Evolutionary conservation across 495 filamentous ascomycete genomes (phyloP), one percentile per base, ranked within the genome.

Genomic region (Penicillium roqueforti): DNA sequence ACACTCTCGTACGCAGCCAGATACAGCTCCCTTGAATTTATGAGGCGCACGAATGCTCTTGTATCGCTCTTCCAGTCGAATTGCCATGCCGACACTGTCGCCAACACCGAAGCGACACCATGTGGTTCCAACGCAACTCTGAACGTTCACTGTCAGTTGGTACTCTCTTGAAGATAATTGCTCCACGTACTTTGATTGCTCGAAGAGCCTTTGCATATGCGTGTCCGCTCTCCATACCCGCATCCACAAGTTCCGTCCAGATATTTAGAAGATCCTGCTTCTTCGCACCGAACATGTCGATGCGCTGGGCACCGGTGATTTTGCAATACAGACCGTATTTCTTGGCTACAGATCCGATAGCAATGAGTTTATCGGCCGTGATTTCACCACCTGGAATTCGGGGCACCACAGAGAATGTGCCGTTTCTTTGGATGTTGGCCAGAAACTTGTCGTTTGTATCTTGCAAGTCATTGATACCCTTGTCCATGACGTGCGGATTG

Each of bases 71-170:
- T 97, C 92, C 0, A 97, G 73, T 2, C 91, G 80, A 20, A 97
- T 86, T 1, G 92, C 92, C 88, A 97, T 92, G 22, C 92, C 92
- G n/a, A 97, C 92, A 72, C 88, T 93, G 73, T 97, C 92, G 36
- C 90, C 90, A 53, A 96, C 85, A 54, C 92, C 92, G 58, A 89
- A 97, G 6, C 92, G 79, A 61, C 92, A 97, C 92, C 92, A 97
- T 2, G 89, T 95, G 1, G 88, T 93, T 25, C 92, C 92, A 3
- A 97, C 92, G 61, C 92, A 97, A 59, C 87, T 89, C 81, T 78
- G 34, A 8, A 8, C 18, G 38, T 36, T 16, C 22, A 9, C 4
- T 36, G 39, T 55, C 16, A 55, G 47, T 25, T 3, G n/a, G 18
- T 11, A 5, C 3, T 18, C 10, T 2, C 19, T 14, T 18, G 10